A percentile compares a stretch with the other conserved stretches of the same genome.
These are phyloP conservation scores for Entomophthora muscae DNA, from an alignment of 371 early-diverging fungal species.

Conservation along the genomic window DNA sequence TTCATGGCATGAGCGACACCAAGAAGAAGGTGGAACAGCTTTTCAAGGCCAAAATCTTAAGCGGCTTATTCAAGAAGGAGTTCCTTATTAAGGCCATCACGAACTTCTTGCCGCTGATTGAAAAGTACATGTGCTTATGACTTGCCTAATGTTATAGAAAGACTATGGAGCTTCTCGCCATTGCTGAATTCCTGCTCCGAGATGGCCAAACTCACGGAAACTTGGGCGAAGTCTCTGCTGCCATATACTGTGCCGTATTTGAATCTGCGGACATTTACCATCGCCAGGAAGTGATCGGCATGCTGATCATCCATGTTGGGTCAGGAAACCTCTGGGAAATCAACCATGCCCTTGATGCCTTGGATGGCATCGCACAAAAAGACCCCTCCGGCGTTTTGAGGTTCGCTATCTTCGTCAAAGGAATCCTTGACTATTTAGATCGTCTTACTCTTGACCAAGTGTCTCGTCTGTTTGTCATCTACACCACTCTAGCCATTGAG, in stretches of 20 bases:
- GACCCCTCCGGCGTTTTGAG: constrained; percentile 27
- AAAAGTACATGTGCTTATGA: not conserved
- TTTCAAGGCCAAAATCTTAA: constrained; percentile 33
- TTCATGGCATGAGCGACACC: constrained; percentile 40
- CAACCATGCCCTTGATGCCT: constrained; percentile 37
- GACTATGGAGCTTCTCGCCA: constrained; percentile 33
- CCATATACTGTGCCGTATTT: constrained; percentile 29
- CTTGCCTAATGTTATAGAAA: constrained; percentile 15
- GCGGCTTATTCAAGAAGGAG: constrained; percentile 23
- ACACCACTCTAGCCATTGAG: constrained; percentile 44
- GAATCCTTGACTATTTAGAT: constrained; percentile 59
- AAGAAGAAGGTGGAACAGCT: constrained; percentile 42
- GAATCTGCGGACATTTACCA: constrained; percentile 39
- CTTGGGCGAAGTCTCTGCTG: constrained; percentile 25
- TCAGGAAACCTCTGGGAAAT: constrained; percentile 48
- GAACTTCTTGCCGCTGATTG: constrained; percentile 2
- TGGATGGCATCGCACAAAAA: constrained; percentile 28
- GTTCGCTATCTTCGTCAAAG: constrained; percentile 56
- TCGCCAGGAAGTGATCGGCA: constrained; percentile 58
- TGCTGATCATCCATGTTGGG: constrained; percentile 64
- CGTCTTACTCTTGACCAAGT: constrained; percentile 42
- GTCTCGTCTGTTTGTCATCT: constrained; percentile 43
- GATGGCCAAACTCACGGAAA: constrained; percentile 25
- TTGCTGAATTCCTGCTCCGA: constrained; percentile 40
- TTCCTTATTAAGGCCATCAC: constrained; percentile 31